These are phyloP conservation scores for Ajuga chamaepitys DNA, from an alignment of 257 asterid genomes.

Conservation along the genomic window DNA sequence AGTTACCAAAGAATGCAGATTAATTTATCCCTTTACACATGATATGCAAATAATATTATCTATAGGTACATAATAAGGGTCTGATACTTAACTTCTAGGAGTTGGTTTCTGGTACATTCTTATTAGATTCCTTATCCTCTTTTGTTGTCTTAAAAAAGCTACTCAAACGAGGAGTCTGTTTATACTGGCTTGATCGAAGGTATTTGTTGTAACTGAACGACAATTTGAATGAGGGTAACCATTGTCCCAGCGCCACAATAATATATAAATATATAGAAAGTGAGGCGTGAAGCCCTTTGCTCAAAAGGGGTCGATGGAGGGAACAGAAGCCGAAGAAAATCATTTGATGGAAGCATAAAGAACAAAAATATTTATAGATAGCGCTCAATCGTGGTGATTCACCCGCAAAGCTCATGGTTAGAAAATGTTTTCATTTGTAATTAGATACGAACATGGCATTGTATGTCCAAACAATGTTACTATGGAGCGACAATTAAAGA, in stretches of 20 bases:
- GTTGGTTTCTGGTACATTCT: background rate
- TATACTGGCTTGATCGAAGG: background rate
- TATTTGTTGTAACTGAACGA: background rate
- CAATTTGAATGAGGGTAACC: background rate
- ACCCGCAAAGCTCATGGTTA: background rate
- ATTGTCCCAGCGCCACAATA: background rate
- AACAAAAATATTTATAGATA: background rate
- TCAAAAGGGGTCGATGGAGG: too few relatives aligned
- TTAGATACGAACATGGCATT: background rate
- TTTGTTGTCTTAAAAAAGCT: background rate
- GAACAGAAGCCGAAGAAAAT: background rate
- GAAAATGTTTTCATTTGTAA: background rate
- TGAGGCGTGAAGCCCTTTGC: too few relatives aligned
- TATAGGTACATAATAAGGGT: background rate
- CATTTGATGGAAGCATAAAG: background rate
- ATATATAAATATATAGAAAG: background rate
- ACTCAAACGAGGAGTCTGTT: background rate
- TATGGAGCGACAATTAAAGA: background rate
- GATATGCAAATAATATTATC: background rate
- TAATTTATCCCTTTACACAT: background rate
- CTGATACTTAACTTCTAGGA: background rate
- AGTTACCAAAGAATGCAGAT: background rate
- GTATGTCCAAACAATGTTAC: background rate
- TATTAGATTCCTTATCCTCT: background rate
- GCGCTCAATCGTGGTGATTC: background rate